These are phyloP conservation scores for Candolleomyces eurysporus DNA, from an alignment of 768 basidiomycete species.

Conservation along the genomic window DNA sequence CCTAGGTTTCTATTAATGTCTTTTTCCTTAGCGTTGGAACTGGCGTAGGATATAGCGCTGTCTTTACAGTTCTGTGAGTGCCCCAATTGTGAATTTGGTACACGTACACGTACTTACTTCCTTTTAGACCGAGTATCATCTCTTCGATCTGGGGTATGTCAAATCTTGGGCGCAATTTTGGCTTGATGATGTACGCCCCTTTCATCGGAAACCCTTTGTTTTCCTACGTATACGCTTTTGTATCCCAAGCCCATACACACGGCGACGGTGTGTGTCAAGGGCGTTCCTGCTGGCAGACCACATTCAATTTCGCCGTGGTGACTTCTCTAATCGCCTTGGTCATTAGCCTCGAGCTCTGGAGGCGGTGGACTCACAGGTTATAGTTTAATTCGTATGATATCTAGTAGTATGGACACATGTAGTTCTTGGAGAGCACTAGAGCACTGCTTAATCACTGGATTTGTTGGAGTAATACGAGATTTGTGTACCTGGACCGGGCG, in stretches of 20 bases:
- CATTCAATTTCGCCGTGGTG: constrained; percentile 53
- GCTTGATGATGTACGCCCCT: constrained; percentile 70
- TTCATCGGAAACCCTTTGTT: constrained; percentile 74
- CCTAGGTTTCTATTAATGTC: background rate
- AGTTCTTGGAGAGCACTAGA: too few relatives aligned
- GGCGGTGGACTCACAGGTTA: constrained; percentile 57
- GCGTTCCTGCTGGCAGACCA: constrained; percentile 59
- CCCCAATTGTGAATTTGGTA: too few relatives aligned
- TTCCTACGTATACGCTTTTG: constrained; percentile 76
- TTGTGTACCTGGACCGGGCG: too few relatives aligned
- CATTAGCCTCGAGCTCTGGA: constrained; percentile 54
- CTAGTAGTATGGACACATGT: background rate
- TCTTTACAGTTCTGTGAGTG: constrained; percentile 71
- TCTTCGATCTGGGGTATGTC: constrained; percentile 68
- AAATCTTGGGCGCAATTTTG: constrained; percentile 77
- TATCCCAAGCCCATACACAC: constrained; percentile 50
- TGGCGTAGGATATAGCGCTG: constrained; percentile 66
- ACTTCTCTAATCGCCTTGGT: constrained; percentile 44
- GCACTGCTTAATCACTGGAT: too few relatives aligned
- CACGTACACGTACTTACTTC: background rate
- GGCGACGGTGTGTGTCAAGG: constrained; percentile 54
- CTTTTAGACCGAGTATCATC: constrained; percentile 62
- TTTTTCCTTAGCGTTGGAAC: constrained; percentile 49
- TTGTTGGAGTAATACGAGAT: too few relatives aligned
- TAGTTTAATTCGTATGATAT: constrained; percentile 25